Evolutionary conservation across 1,284 basidiomycete species (phyloP), one percentile per base, ranked within the genome.

Genomic region (Ceratobasidium theobromae): DNA sequence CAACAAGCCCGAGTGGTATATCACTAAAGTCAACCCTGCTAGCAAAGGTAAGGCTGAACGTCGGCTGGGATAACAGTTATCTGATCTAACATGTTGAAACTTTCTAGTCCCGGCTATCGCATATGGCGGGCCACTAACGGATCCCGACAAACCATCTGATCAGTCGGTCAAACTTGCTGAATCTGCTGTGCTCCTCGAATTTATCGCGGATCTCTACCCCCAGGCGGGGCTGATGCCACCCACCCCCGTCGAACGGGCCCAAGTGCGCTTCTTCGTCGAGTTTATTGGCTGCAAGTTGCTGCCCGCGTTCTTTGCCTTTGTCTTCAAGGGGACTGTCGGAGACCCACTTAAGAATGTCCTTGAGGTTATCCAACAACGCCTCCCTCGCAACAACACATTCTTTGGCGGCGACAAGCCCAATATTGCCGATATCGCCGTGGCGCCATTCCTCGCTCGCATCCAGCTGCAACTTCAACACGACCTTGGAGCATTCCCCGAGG

Each of bases 1-100:
- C 69, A 72, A 75, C 70, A 75, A 75, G 69, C 74, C 74, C 4
- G 67, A 67, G 12, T 73, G 72, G 72, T 73, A 70, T 41, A 54
- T 65, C n/a, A 40, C 28, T 45, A 48, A 46, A 28, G 57, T 62
- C 32, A 62, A 62, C 46, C 57, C 57, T 5, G 57, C 57, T 12
- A 51, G 57, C 57, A 62, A 62, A 51, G 57, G 57, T 51, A 23
- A 58, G 55, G 5, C 21, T 14, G 41, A 30, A 51, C 51, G 14
- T 38, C 35, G 16, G 16, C 25, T 25, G 32, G 52, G 9, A 38
- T 51, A 23, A 35, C 40, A 69, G 71, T 46, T 65, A 66, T 12
- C 62, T 66, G 27, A 71, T 71, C 48, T 58, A 73, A 49, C 32
- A 49, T 40, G 73, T 69, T 71, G 72, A 11, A 72, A 73, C 16